A percentile compares a stretch with the other conserved stretches of the same genome.
phyloP scores from a whole-genome alignment of 169 alveolate genomes.

The Eimeria praecox region DNA sequence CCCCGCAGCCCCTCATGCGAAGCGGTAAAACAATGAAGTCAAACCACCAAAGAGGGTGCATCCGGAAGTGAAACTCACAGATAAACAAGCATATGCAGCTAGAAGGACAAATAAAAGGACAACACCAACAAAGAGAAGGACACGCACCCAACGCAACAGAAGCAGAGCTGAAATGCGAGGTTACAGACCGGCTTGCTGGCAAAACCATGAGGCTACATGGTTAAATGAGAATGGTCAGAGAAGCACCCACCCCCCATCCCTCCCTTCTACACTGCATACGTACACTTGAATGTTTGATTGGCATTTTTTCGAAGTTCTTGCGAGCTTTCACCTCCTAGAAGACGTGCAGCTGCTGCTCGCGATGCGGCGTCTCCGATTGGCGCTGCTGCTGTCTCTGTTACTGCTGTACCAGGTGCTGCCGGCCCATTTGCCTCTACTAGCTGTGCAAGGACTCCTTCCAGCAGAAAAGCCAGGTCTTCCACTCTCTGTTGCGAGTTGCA shows the following conservation, averaged over 20 bases:
- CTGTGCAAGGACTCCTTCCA: slow-evolving; percentile 50
- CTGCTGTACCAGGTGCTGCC: neutral
- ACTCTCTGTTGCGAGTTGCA: slow-evolving; percentile 80
- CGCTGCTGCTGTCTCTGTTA: slow-evolving; percentile 21
- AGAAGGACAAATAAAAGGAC: neutral
- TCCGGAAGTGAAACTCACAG: neutral
- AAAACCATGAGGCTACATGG: neutral
- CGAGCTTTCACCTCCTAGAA: slow-evolving; percentile 42
- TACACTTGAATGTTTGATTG: slow-evolving; percentile 77
- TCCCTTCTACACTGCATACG: neutral
- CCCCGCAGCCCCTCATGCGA: neutral
- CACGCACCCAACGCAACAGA: neutral
- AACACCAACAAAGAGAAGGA: neutral
- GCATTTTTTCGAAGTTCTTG: slow-evolving; percentile 61
- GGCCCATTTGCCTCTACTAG: slow-evolving; percentile 38
- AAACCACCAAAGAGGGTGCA: neutral
- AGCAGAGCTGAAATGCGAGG: neutral
- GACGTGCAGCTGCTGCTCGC: slow-evolving; percentile 80
- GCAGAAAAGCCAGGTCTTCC: slow-evolving; percentile 73
- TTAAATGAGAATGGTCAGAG: neutral
- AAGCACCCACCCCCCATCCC: neutral
- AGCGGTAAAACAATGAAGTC: neutral
- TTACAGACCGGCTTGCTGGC: neutral
- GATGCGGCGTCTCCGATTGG: slow-evolving; percentile 32
- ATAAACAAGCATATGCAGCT: neutral